Evolutionary conservation across 1,284 basidiomycete species (phyloP).

Genomic region (Mycosarcoma mackinlayi): DNA sequence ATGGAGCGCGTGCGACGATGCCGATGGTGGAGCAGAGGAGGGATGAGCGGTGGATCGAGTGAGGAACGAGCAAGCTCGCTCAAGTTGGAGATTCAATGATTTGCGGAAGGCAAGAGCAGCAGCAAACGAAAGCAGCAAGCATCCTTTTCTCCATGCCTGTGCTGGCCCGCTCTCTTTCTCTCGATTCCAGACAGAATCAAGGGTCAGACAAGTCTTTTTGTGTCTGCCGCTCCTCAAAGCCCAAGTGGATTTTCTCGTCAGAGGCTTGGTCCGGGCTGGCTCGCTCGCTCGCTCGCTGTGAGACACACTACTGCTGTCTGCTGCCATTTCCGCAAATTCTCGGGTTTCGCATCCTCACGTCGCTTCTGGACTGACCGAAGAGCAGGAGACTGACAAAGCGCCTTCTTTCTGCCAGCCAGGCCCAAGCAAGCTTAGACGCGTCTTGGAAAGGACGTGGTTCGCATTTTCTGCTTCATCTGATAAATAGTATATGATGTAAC

Average conservation of each 20-base stretch:
- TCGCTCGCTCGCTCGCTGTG: background rate
- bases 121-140: background rate
- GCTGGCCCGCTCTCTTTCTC: too few relatives aligned
- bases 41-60: too few relatives aligned
- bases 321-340: conserved; percentile 1
- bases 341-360: conserved; percentile 10
- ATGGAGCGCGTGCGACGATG: too few relatives aligned
- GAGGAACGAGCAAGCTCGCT: too few relatives aligned
- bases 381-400: background rate
- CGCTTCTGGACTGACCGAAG: background rate
- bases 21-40: too few relatives aligned
- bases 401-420: background rate
- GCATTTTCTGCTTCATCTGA: background rate
- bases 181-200: too few relatives aligned
- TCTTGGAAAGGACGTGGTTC: conserved; percentile 7
- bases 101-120: background rate
- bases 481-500: background rate
- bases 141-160: background rate
- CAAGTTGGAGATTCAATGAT: too few relatives aligned
- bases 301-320: too few relatives aligned
- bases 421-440: background rate
- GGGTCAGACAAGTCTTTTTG: too few relatives aligned
- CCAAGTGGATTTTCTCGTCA: background rate
- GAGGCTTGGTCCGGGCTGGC: conserved; percentile 3
- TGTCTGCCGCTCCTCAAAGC: too few relatives aligned